Evolutionary conservation across 108 stramenopile species (phyloP).

Genomic region (Cyclotella distinguenda): DNA sequence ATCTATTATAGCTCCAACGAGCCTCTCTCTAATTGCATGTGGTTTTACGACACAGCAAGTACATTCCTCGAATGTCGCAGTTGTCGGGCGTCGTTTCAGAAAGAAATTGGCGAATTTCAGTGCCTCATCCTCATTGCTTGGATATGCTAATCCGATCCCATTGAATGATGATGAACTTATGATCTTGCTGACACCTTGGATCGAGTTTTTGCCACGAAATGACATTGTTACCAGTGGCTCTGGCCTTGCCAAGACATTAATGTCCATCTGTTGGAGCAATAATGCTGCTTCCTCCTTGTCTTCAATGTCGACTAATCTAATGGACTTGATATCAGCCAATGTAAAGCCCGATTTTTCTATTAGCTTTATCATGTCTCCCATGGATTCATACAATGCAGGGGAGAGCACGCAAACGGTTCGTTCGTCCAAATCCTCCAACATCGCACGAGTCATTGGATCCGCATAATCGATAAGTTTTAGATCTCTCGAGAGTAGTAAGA

Average conservation of each 20-base stretch:
- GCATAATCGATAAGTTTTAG: slow-evolving; percentile 51
- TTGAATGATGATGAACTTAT: slow-evolving; percentile 29
- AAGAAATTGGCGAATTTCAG: slow-evolving; percentile 20
- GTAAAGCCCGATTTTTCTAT: slow-evolving; percentile 32
- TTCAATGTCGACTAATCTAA: slow-evolving; percentile 6
- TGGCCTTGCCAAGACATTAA: slow-evolving; percentile 21
- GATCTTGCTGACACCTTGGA: slow-evolving; percentile 9
- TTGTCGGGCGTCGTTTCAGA: slow-evolving; percentile 15
- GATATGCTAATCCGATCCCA: slow-evolving; percentile 7
- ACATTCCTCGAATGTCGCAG: slow-evolving; percentile 72
- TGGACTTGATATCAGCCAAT: slow-evolving; percentile 47
- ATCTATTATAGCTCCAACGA: slow-evolving; percentile 53
- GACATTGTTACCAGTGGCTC: slow-evolving; percentile 30
- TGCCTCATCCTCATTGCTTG: slow-evolving; percentile 18
- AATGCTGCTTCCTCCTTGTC: slow-evolving; percentile 17
- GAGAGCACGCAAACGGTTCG: slow-evolving; percentile 24
- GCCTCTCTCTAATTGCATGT: slow-evolving; percentile 61
- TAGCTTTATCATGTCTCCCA: slow-evolving; percentile 22
- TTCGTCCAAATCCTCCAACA: slow-evolving; percentile 29
- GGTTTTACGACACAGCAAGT: slow-evolving; percentile 76
- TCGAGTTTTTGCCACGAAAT: slow-evolving; percentile 26
- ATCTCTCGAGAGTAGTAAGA: slow-evolving; percentile 42
- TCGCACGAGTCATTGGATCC: slow-evolving; percentile 30
- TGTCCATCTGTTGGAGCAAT: slow-evolving; percentile 13
- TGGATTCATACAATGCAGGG: slow-evolving; percentile 14